phyloP scores from a whole-genome alignment of 805 yeast genomes.

The Saturnispora sanitii region DNA sequence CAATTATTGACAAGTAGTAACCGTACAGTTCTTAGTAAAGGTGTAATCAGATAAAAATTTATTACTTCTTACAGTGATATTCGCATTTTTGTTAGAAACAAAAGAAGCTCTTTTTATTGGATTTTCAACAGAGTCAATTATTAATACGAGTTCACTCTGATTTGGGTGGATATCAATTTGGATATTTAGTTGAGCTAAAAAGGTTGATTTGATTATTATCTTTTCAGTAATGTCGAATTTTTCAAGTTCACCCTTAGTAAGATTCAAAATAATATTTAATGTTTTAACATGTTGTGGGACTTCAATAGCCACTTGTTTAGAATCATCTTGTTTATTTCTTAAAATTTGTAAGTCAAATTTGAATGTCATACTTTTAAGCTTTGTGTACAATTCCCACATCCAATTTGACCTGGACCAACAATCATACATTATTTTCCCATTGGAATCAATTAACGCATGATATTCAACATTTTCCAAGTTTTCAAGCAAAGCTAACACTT shows the following conservation, averaged over 20 bases:
- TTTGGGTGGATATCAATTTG: neutral
- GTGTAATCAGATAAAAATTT: neutral
- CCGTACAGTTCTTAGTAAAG: neutral
- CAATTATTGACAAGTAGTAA: too few relatives aligned
- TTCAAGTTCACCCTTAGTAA: neutral
- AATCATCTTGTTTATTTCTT: neutral
- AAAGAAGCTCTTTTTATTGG: neutral
- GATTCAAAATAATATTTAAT: neutral
- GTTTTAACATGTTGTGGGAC: constrained; percentile 1
- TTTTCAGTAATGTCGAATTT: neutral
- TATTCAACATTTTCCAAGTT: constrained; percentile 1
- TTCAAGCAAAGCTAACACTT: constrained; percentile 1
- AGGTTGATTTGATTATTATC: neutral
- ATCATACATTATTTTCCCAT: neutral
- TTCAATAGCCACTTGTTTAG: neutral
- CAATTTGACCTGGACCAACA: constrained; percentile 3
- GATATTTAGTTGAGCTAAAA: neutral
- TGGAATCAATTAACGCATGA: neutral
- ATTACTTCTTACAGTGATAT: neutral
- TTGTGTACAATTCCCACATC: constrained; percentile 4
- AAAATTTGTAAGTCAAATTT: neutral
- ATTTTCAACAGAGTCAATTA: neutral
- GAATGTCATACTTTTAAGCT: neutral
- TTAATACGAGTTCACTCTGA: neutral
- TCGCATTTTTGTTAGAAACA: neutral